Conservation (phyloP, 495 filamentous ascomycete genomes). For the Tetracladium marchalianum region DNA sequence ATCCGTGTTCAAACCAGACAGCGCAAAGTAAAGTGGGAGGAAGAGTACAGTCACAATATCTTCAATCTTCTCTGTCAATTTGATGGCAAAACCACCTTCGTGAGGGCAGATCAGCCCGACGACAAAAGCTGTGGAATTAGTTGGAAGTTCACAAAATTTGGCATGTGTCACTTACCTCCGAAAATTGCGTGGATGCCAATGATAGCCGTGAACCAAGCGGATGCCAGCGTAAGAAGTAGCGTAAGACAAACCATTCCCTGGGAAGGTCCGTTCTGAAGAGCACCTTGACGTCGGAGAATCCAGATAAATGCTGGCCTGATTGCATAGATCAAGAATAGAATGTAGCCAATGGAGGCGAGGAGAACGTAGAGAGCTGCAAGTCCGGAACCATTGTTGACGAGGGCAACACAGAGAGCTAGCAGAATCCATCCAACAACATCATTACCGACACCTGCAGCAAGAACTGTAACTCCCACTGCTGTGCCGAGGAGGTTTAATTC, state of each 20-base stretch:
- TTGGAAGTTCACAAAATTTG: constrained; percentile 17
- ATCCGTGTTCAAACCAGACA: constrained; percentile 85
- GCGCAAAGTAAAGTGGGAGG: constrained; percentile 88
- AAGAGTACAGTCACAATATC: constrained; percentile 86
- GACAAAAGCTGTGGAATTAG: constrained; percentile 45
- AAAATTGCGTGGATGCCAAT: constrained; percentile 88
- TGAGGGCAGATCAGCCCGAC: constrained; percentile 90
- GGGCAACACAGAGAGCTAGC: constrained; percentile 83
- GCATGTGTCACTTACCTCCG: constrained; percentile 30
- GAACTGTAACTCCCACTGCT: constrained; percentile 77
- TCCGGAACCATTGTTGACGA: constrained; percentile 83
- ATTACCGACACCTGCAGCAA: constrained; percentile 92
- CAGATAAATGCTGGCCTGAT: constrained; percentile 74
- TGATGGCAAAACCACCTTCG: constrained; percentile 89
- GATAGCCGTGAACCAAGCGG: constrained; percentile 90
- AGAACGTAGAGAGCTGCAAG: constrained; percentile 83
- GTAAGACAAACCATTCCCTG: constrained; percentile 80
- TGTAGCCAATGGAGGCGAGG: constrained; percentile 63
- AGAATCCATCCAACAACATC: constrained; percentile 90
- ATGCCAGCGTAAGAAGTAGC: constrained; percentile 65
- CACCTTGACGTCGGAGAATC: constrained; percentile 61
- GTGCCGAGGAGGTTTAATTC: constrained; percentile 84
- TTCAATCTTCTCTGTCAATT: constrained; percentile 92
- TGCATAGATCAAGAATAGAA: constrained; percentile 64
- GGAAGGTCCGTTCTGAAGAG: constrained; percentile 81